Conservation (phyloP, 129 eudicot species). For the Centrapalus pauciflorus region DNA sequence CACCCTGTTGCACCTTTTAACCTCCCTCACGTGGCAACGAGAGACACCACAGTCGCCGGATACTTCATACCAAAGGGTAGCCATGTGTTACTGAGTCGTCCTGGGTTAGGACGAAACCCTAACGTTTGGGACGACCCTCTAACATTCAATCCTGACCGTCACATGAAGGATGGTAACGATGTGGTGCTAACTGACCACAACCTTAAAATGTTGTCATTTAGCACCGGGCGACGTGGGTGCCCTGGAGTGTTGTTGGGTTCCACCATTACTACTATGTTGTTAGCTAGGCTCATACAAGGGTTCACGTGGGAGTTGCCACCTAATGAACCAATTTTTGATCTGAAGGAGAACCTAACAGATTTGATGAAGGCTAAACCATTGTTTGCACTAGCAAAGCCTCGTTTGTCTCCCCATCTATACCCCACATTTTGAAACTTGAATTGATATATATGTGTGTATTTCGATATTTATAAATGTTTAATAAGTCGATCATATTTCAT, state of each 20-base stretch:
- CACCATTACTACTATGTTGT: slow-evolving; percentile 19
- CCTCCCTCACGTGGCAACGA: slow-evolving; percentile 9
- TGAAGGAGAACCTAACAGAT: background rate
- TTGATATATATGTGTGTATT: too few relatives aligned
- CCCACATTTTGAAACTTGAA: too few relatives aligned
- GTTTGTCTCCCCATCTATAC: slow-evolving; percentile 12
- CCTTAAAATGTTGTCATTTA: slow-evolving; percentile 11
- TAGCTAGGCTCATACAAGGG: slow-evolving; percentile 25
- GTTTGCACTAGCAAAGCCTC: slow-evolving; percentile 16
- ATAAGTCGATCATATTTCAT: too few relatives aligned
- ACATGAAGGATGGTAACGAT: background rate
- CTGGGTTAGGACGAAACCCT: slow-evolving; percentile 17
- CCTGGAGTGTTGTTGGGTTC: slow-evolving; percentile 16
- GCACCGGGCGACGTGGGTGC: slow-evolving; percentile 24
- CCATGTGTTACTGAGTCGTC: slow-evolving; percentile 19
- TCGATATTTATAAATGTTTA: too few relatives aligned
- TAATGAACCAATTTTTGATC: background rate
- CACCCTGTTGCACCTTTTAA: slow-evolving; percentile 29
- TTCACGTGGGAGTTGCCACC: slow-evolving; percentile 26
- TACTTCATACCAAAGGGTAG: slow-evolving; percentile 33
- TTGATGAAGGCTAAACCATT: slow-evolving; percentile 19
- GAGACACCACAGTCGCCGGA: background rate
- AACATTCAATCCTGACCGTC: slow-evolving; percentile 17
- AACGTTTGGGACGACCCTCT: slow-evolving; percentile 20
- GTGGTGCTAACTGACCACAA: slow-evolving; percentile 14